Evolutionary conservation across 805 yeast genomes (phyloP).

Genomic region (Saccharomycopsis malanga): DNA sequence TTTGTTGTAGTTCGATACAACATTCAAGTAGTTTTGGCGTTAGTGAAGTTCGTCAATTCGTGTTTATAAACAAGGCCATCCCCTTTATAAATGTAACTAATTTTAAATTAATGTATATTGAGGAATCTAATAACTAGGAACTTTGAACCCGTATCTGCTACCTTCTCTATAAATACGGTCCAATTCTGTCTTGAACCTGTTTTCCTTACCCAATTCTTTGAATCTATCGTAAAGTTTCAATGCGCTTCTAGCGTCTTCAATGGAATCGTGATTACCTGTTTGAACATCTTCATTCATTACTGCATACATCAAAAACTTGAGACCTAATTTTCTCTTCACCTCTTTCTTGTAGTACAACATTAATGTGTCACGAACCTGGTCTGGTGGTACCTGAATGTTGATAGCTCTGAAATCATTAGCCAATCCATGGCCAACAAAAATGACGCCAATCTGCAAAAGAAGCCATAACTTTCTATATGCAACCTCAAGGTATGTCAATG

Average conservation of each 20-base stretch:
- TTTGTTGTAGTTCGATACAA: too few species aligned
- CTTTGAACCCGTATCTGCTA: constrained; percentile 44
- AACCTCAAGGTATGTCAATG: constrained; percentile 71
- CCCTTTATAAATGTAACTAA: too few species aligned
- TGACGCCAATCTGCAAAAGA: constrained; percentile 77
- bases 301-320: constrained; percentile 80
- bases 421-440: constrained; percentile 93
- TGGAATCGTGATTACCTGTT: constrained; percentile 60
- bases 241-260: constrained; percentile 88
- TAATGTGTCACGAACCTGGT: constrained; percentile 86
- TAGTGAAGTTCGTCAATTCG: too few species aligned
- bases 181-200: constrained; percentile 54
- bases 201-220: constrained; percentile 49
- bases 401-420: constrained; percentile 88
- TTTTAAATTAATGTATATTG: too few species aligned
- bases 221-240: constrained; percentile 68
- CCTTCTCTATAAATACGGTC: constrained; percentile 69
- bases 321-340: constrained; percentile 68
- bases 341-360: constrained; percentile 69
- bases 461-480: constrained; percentile 90
- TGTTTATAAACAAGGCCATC: too few species aligned
- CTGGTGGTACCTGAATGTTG: constrained; percentile 78
- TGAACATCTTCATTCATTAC: constrained; percentile 73
- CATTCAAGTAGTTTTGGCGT: too few species aligned
- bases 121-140: too few species aligned